Base-by-base conservation (phyloP, 306 rosid genomes). In the Rubus idaeus region DNA sequence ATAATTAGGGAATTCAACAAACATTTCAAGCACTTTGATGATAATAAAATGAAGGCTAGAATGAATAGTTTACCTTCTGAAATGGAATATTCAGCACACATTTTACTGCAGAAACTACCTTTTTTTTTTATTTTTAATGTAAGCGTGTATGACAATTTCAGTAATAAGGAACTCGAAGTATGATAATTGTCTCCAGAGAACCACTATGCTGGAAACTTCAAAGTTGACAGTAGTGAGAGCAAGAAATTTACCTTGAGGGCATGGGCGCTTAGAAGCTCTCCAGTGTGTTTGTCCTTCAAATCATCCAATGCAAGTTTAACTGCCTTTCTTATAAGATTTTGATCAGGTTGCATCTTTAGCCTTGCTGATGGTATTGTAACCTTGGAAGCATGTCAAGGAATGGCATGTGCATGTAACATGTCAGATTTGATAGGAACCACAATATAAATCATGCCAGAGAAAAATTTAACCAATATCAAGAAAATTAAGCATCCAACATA, bases 191-290 rank as follows among this genome's bases (percentile, higher is more conserved):
- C 60, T 70, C 52, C 14, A 18, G 26, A 70, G 60, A 16, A 17
- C 42, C 56, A 70, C 3, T 47, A 30, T 50, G 62, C 17, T 50
- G 17, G 37, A 63, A 71, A 75, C 61, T 41, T 47, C 6, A 45
- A 62, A 55, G 42, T 46, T 55, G 41, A 53, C 21, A 13, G 5
- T 2, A 57, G 58, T 39, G 66, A 40, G 63, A 51, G 70, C 42
- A 57, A 77, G 81, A 66, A 72, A 49, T 49, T 65, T 79, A 92
- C 99, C 96, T 89, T 88, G 61, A 87, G 79, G 79, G 93, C 90
- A 49, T 76, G 95, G n/a, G 88, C 88, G 85, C 97, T 95, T 79
- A 92, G 76, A 77, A 95, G 90, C 81, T 79, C 83, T 68, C 97
- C 97, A 0, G 90, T 74, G 77, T 92, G 83, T 74, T 86, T 92